A percentile compares a stretch with the other conserved stretches of the same genome.
phyloP scores from a whole-genome alignment of 352 stramenopile species.

The Halophytophthora polymorphica region DNA sequence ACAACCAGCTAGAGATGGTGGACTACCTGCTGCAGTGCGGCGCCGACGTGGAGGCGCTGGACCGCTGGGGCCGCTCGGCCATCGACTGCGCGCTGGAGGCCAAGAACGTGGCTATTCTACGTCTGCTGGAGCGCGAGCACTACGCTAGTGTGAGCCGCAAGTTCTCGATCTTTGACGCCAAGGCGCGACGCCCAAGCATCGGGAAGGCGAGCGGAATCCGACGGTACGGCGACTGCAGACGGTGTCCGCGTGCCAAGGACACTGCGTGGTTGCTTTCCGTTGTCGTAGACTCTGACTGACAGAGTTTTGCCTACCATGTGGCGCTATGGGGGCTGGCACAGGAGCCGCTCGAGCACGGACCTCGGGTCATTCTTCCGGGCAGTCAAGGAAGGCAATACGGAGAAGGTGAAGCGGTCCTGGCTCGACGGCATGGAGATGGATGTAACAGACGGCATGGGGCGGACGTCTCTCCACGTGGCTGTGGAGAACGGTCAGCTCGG shows the following conservation, averaged over 20 bases:
- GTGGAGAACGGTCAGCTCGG: conserved; percentile 67
- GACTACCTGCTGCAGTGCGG: conserved; percentile 61
- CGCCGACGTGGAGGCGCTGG: conserved; percentile 44
- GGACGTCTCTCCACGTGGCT: conserved; percentile 74
- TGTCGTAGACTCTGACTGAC: no score
- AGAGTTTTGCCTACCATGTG: background rate
- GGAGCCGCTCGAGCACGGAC: conserved; percentile 34
- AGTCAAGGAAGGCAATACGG: conserved; percentile 58
- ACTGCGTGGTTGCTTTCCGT: conserved; percentile 6
- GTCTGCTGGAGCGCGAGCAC: conserved; percentile 41
- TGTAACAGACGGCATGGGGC: conserved; percentile 41
- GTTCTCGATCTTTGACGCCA: conserved; percentile 15
- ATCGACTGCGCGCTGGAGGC: conserved; percentile 65
- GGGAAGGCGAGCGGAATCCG: no score
- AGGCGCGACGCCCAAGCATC: background rate
- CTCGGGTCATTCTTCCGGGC: conserved; percentile 52
- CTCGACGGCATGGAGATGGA: conserved; percentile 64
- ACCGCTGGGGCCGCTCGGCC: conserved; percentile 69
- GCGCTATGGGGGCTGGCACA: conserved; percentile 8
- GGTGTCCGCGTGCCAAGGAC: background rate
- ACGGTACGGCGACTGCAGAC: no score
- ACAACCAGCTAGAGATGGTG: conserved; percentile 52
- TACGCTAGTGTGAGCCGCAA: conserved; percentile 17
- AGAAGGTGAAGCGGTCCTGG: conserved; percentile 78
- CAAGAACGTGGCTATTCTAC: conserved; percentile 42